These are phyloP conservation scores for Lenzites betulinus DNA, from an alignment of 768 basidiomycete species.

Conservation along the genomic window DNA sequence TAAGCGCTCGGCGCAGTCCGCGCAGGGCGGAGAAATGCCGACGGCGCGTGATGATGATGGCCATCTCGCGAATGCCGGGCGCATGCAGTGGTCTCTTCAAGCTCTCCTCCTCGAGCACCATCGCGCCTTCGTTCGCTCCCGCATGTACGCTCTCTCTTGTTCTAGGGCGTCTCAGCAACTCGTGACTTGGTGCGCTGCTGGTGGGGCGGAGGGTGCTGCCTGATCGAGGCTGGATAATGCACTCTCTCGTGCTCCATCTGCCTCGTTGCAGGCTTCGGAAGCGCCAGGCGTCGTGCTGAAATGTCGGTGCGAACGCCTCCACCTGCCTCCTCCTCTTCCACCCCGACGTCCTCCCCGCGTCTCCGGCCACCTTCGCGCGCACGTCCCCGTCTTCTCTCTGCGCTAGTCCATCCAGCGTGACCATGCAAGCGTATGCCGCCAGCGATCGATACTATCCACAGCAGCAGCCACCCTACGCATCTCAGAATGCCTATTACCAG, in stretches of 20 bases:
- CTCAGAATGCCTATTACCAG: conserved; percentile 9
- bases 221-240: conserved; percentile 7
- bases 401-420: conserved; percentile 1
- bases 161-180: no score
- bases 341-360: conserved; percentile 11
- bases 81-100: neutral
- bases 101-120: neutral
- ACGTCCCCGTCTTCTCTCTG: conserved; percentile 1
- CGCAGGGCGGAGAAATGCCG: no score
- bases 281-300: conserved; percentile 23
- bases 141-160: no score
- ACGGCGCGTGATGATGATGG: no score
- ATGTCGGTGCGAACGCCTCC: conserved; percentile 5
- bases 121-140: neutral
- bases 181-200: neutral
- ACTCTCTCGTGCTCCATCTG: neutral
- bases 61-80: no score
- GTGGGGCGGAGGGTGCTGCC: neutral
- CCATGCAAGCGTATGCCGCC: conserved; percentile 27
- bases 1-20: neutral
- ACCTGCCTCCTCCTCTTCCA: neutral
- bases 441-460: conserved; percentile 20
- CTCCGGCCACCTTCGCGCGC: neutral
- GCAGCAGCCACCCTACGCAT: conserved; percentile 14
- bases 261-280: conserved; percentile 35